Conservation (phyloP, 2,329 filamentous ascomycete species). For the Colletotrichum noveboracense region DNA sequence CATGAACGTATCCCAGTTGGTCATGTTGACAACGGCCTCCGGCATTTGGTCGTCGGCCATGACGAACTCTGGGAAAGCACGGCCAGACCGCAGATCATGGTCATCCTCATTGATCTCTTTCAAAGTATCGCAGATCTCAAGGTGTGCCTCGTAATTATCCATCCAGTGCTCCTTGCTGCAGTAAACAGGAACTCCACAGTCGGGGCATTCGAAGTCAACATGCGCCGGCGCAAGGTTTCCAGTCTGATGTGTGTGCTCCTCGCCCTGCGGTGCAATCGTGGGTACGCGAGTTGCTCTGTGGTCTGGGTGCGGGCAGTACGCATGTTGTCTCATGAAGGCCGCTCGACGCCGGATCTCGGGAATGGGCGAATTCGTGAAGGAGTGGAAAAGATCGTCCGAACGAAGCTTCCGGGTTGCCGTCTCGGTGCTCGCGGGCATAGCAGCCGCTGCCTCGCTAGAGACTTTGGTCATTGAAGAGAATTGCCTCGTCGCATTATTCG, state of each 20-base stretch:
- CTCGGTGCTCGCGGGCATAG: constrained; percentile 25
- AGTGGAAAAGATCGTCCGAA: constrained; percentile 89
- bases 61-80: constrained; percentile 92
- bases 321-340: constrained; percentile 90
- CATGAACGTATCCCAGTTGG: constrained; percentile 96
- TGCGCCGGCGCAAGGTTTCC: constrained; percentile 74
- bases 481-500: constrained; percentile 26
- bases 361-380: constrained; percentile 87
- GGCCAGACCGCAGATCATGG: constrained; percentile 88
- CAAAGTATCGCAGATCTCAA: constrained; percentile 91
- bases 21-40: constrained; percentile 94
- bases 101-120: constrained; percentile 97
- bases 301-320: constrained; percentile 88
- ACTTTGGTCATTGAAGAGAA: constrained; percentile 34
- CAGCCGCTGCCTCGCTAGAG: constrained; percentile 31
- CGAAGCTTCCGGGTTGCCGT: constrained; percentile 49
- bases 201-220: constrained; percentile 92
- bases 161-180: constrained; percentile 96
- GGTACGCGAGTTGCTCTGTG: constrained; percentile 79
- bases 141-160: constrained; percentile 90
- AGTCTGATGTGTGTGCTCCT: constrained; percentile 60
- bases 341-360: constrained; percentile 87
- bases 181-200: constrained; percentile 92
- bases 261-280: constrained; percentile 67
- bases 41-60: constrained; percentile 91